Conservation (phyloP, 768 basidiomycete genomes). For the Serendipita indica region DNA sequence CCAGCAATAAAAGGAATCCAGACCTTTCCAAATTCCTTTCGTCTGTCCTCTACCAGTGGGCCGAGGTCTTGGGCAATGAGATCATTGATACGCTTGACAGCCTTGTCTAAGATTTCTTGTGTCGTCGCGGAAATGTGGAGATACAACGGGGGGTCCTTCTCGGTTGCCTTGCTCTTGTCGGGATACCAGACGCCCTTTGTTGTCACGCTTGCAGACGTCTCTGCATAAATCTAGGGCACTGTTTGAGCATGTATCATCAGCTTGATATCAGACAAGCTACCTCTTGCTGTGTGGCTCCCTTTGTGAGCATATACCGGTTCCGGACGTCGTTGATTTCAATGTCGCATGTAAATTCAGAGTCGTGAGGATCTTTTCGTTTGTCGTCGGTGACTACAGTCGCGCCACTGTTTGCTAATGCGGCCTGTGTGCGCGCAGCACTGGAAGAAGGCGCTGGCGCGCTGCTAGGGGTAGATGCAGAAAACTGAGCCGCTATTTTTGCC, state of each 20-base stretch:
- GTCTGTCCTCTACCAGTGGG: slow-evolving; percentile 63
- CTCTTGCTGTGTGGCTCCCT: slow-evolving; percentile 82
- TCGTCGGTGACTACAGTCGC: slow-evolving; percentile 29
- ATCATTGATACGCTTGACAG: slow-evolving; percentile 59
- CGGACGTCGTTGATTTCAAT: slow-evolving; percentile 95
- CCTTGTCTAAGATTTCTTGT: slow-evolving; percentile 47
- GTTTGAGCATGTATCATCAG: not conserved
- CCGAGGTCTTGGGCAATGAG: slow-evolving; percentile 62
- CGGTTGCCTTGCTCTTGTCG: slow-evolving; percentile 77
- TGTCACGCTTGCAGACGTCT: slow-evolving; percentile 82
- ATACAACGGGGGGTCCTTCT: slow-evolving; percentile 86
- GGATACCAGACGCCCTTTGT: slow-evolving; percentile 97
- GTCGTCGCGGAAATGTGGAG: slow-evolving; percentile 77
- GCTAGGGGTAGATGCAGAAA: slow-evolving; percentile 31
- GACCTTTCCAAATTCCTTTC: slow-evolving; percentile 47
- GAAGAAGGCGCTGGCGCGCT: not conserved
- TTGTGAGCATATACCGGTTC: slow-evolving; percentile 89
- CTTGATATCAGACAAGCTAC: slow-evolving; percentile 30
- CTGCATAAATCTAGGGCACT: slow-evolving; percentile 58
- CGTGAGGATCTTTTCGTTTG: slow-evolving; percentile 44
- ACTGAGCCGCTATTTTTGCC: slow-evolving; percentile 88
- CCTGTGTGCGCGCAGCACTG: not conserved
- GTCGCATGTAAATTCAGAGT: slow-evolving; percentile 72
- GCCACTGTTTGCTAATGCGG: slow-evolving; percentile 21
- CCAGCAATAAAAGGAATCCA: slow-evolving; percentile 28